phyloP scores from a whole-genome alignment of 2,329 filamentous ascomycete genomes.

The Ophiostoma montium region DNA sequence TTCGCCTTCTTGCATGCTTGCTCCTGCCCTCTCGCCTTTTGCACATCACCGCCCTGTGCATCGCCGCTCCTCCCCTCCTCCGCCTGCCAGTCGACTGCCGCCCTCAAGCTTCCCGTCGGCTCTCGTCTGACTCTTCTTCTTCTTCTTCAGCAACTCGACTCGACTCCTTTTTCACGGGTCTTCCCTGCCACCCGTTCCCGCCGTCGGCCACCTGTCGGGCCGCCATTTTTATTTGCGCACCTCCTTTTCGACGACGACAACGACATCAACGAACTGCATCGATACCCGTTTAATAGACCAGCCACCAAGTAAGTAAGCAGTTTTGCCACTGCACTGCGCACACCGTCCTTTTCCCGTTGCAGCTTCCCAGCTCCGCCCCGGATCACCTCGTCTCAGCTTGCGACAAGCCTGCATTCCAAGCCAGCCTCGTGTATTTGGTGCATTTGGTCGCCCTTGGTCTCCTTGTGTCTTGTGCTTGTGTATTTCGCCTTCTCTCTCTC shows the following conservation, averaged over 20 bases:
- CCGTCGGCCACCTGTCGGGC: no score
- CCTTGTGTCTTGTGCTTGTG: no score
- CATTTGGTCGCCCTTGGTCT: neutral
- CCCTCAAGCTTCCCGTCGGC: no score
- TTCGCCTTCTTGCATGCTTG: neutral
- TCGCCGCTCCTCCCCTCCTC: conserved; percentile 13
- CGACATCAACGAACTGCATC: neutral
- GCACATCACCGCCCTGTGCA: conserved; percentile 12
- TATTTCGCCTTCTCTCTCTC: no score
- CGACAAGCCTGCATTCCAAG: neutral
- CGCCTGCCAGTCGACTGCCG: no score
- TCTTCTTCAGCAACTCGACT: neutral
- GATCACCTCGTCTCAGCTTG: neutral
- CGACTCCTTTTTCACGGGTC: no score
- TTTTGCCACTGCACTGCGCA: neutral
- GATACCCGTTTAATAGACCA: neutral
- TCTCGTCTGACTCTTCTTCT: no score
- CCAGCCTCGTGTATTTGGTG: neutral
- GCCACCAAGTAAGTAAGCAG: neutral
- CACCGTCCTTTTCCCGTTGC: neutral
- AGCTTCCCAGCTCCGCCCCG: neutral
- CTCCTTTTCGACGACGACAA: neutral
- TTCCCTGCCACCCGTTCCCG: neutral
- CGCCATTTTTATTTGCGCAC: neutral
- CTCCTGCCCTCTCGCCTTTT: neutral